phyloP scores from a whole-genome alignment of 805 yeast species.

The Zygoascus bituminiphila region DNA sequence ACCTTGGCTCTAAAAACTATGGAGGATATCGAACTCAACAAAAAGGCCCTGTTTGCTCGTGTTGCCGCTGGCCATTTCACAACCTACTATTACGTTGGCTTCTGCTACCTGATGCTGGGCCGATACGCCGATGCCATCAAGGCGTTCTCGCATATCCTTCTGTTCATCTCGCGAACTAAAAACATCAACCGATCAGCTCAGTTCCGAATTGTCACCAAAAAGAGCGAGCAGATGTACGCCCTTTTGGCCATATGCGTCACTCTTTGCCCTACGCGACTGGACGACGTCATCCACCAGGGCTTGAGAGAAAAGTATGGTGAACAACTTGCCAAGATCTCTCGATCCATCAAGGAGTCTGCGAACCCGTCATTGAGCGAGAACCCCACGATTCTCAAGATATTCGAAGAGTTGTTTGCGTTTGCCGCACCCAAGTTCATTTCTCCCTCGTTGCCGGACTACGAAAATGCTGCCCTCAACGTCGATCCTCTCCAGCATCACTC shows the following conservation, averaged over 20 bases:
- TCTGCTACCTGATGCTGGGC: slow-evolving; percentile 43
- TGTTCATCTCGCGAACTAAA: slow-evolving; percentile 40
- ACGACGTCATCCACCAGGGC: slow-evolving; percentile 37
- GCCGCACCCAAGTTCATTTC: slow-evolving; percentile 44
- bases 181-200: slow-evolving; percentile 37
- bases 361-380: background rate
- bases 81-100: slow-evolving; percentile 44
- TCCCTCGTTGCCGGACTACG: slow-evolving; percentile 31
- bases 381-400: slow-evolving; percentile 24
- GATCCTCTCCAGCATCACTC: slow-evolving; percentile 39
- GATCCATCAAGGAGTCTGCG: slow-evolving; percentile 35
- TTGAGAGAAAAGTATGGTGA: slow-evolving; percentile 42
- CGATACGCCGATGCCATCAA: slow-evolving; percentile 44
- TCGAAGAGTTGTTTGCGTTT: slow-evolving; percentile 40
- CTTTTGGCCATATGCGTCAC: slow-evolving; percentile 39
- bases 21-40: slow-evolving; percentile 40
- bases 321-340: slow-evolving; percentile 34
- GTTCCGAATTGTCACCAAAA: slow-evolving; percentile 40
- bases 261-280: slow-evolving; percentile 40
- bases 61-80: slow-evolving; percentile 44
- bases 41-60: slow-evolving; percentile 39
- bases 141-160: slow-evolving; percentile 39
- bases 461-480: slow-evolving; percentile 23
- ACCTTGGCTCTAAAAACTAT: slow-evolving; percentile 41
- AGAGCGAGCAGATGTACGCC: slow-evolving; percentile 45